A percentile compares a stretch with the other conserved stretches of the same genome.
phyloP scores from a whole-genome alignment of 805 yeast genomes.

The Hanseniaspora guilliermondii region DNA sequence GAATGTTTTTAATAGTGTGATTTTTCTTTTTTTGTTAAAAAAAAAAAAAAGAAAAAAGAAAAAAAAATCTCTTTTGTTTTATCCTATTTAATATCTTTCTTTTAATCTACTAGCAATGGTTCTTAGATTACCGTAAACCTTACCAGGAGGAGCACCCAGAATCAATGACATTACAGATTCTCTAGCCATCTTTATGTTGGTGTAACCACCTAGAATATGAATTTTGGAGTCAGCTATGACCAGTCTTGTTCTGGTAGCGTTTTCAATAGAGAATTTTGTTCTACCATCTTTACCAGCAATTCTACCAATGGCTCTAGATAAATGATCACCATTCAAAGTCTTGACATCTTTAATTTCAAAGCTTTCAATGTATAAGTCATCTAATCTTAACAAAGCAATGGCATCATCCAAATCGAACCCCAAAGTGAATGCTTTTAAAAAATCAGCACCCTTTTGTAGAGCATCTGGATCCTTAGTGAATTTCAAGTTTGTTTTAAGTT shows the following conservation, averaged over 20 bases:
- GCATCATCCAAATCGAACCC: constrained; percentile 98
- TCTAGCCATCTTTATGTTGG: constrained; percentile 96
- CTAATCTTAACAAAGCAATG: constrained; percentile 82
- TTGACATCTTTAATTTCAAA: constrained; percentile 95
- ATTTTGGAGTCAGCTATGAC: constrained; percentile 94
- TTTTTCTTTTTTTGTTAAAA: background rate
- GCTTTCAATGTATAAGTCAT: constrained; percentile 91
- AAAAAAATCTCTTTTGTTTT: background rate
- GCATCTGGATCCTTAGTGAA: constrained; percentile 86
- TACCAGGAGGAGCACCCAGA: constrained; percentile 96
- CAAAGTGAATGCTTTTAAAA: constrained; percentile 83
- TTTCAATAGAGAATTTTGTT: constrained; percentile 95
- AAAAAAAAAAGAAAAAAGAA: background rate
- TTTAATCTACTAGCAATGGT: constrained; percentile 94
- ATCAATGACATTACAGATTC: constrained; percentile 90
- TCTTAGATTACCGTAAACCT: constrained; percentile 92
- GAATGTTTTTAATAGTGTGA: too few relatives aligned
- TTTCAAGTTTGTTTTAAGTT: constrained; percentile 66
- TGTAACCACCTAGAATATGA: constrained; percentile 92
- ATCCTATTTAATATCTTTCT: constrained; percentile 60
- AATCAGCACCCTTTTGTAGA: constrained; percentile 94
- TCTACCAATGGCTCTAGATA: constrained; percentile 97
- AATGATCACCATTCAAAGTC: constrained; percentile 88
- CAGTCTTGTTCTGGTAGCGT: constrained; percentile 94
- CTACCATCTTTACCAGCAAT: constrained; percentile 99